Conservation (phyloP, 371 early-diverging fungal genomes). For the Umbelopsis sp. region DNA sequence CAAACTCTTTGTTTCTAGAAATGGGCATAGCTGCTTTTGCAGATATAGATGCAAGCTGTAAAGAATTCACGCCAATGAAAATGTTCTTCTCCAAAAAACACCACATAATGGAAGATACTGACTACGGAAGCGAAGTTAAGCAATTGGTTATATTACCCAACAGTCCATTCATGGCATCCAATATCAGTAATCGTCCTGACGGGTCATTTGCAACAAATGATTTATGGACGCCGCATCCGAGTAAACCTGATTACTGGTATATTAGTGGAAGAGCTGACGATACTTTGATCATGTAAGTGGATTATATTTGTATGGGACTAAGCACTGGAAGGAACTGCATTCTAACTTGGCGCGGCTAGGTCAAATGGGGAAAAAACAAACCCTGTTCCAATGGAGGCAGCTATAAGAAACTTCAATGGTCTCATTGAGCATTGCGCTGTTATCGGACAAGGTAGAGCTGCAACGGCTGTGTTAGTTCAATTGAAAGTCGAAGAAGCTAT, state of each 20-base stretch:
- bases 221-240: conserved; percentile 26
- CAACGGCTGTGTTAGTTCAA: conserved; percentile 35
- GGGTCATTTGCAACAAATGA: conserved; percentile 42
- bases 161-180: background rate
- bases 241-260: conserved; percentile 23
- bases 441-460: conserved; percentile 33
- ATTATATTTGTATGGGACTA: background rate
- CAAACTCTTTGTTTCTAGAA: background rate
- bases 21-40: background rate
- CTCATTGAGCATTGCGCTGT: conserved; percentile 32
- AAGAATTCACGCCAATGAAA: background rate
- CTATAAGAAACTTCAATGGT: conserved; percentile 23
- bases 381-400: conserved; percentile 42
- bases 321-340: background rate
- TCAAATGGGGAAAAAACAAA: conserved; percentile 51
- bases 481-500: conserved; percentile 27
- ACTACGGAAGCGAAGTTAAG: background rate
- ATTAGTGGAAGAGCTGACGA: conserved; percentile 41
- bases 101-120: background rate
- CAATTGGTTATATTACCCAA: background rate
- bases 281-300: conserved; percentile 34
- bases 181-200: conserved; percentile 24
- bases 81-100: background rate
- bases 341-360: conserved; percentile 9
- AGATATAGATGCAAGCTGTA: background rate